A percentile compares a stretch with the other conserved stretches of the same genome.
Conservation (phyloP, 805 yeast species). For the Nakazawaea pomicola region DNA sequence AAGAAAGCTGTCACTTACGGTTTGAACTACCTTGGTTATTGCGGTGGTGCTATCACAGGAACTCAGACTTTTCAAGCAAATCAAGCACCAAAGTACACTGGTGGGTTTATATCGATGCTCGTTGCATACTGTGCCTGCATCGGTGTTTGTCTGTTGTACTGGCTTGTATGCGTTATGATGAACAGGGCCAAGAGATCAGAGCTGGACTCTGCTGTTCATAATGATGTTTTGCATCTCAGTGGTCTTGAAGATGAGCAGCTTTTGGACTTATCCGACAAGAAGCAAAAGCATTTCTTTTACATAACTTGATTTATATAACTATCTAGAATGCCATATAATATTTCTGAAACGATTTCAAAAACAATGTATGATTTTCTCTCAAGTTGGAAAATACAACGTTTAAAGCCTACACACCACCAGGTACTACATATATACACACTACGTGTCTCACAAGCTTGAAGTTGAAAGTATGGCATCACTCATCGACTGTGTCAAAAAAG, state of each 20-base stretch:
- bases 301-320: slow-evolving; percentile 21
- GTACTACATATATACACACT: too few relatives aligned
- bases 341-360: too few relatives aligned
- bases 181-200: slow-evolving; percentile 24
- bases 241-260: slow-evolving; percentile 30
- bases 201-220: slow-evolving; percentile 15
- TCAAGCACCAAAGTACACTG: slow-evolving; percentile 36
- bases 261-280: slow-evolving; percentile 33
- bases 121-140: slow-evolving; percentile 36
- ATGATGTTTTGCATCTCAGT: slow-evolving; percentile 12
- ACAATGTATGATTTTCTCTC: too few relatives aligned
- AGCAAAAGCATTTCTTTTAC: slow-evolving; percentile 32
- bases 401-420: too few relatives aligned
- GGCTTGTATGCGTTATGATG: slow-evolving; percentile 26
- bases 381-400: too few relatives aligned
- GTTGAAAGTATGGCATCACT: too few relatives aligned
- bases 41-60: slow-evolving; percentile 41
- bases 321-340: too few relatives aligned
- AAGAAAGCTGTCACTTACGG: slow-evolving; percentile 34
- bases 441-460: too few relatives aligned
- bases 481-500: too few relatives aligned
- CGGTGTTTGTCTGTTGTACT: slow-evolving; percentile 29
- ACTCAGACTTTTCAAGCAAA: slow-evolving; percentile 40
- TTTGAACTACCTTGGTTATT: slow-evolving; percentile 28
- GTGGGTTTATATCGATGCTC: slow-evolving; percentile 40